phyloP scores from a whole-genome alignment of 2,329 filamentous ascomycete species.

The Incumbomyces lentus region DNA sequence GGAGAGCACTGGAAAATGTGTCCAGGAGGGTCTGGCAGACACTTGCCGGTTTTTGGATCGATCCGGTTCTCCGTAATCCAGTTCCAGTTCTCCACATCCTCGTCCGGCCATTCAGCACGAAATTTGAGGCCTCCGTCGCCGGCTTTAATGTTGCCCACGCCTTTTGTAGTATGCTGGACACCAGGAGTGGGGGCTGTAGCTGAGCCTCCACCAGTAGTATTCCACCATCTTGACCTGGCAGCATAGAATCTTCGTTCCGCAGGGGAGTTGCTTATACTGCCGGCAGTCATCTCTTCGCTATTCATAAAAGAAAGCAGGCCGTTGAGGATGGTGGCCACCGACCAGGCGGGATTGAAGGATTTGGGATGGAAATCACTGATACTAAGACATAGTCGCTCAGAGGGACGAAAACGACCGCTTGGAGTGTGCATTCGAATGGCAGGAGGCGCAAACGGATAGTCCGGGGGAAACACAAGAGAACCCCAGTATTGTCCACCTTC shows the following conservation, averaged over 20 bases:
- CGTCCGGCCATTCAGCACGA: constrained; percentile 74
- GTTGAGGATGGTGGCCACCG: constrained; percentile 90
- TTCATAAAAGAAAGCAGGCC: constrained; percentile 97
- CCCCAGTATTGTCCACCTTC: constrained; percentile 97
- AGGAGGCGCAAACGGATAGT: constrained; percentile 94
- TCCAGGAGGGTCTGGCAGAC: constrained; percentile 40
- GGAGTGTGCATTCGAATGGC: constrained; percentile 99
- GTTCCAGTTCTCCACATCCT: constrained; percentile 80
- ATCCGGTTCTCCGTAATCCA: constrained; percentile 82
- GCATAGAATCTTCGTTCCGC: constrained; percentile 71
- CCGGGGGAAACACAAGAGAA: constrained; percentile 84
- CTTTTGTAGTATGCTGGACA: constrained; percentile 49
- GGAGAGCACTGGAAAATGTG: constrained; percentile 44
- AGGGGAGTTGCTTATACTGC: constrained; percentile 67
- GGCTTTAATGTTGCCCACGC: constrained; percentile 69
- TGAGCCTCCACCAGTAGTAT: constrained; percentile 80
- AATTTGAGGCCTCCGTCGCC: constrained; percentile 92
- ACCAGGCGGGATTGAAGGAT: constrained; percentile 97
- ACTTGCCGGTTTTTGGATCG: constrained; percentile 63
- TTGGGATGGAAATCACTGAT: constrained; percentile 98
- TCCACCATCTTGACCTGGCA: constrained; percentile 82
- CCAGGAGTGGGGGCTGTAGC: constrained; percentile 41
- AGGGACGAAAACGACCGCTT: constrained; percentile 87
- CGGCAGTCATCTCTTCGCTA: constrained; percentile 96
- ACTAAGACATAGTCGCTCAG: constrained; percentile 80